Evolutionary conservation across 495 filamentous ascomycete species (phyloP), one percentile per base, ranked within the genome.

Genomic region (Haplographium delicatum): DNA sequence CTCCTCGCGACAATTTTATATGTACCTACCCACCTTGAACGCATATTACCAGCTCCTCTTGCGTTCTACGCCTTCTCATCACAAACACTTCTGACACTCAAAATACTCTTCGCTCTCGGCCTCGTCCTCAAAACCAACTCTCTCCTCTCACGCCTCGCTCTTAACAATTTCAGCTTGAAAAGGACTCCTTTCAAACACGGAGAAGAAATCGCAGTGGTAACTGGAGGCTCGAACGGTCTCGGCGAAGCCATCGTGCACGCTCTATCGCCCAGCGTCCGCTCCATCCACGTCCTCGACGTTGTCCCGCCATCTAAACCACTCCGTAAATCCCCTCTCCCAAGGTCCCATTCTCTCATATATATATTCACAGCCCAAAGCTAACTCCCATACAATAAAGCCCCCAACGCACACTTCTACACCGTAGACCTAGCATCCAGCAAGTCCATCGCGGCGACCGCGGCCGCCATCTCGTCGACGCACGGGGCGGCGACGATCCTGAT

Each of bases 401-500:
- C 23, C 40, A 50, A 49, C 19, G 18, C 4, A 30, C 44, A 70
- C 57, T 82, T 69, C 70, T 80, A 76, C 69, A 64, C 77, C 28
- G 81, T 76, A 65, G 80, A 86, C 58, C 72, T 86, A 56, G 75
- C 80, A 28, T 76, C 72, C 0, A 57, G 70, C 4, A 44, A 60
- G 1, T 63, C 60, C 11, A 68, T 86, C 58, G 57, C 70, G 7
- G 57, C 65, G 11, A 67, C 65, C 5, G 79, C 75, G 1, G 31
- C 51, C 7, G 43, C 65, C 16, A 74, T 86, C 64, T 75, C 75
- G 44, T 57, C 60, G 9, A 60, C 69, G 3, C 62, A 83, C 53
- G 85, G 85, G 54, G 37, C 72, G 5, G 85, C 85, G 0, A 86
- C 82, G 1, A 68, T 88, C 45, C 66, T 89, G 0, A 82, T 89